These are phyloP conservation scores for Chamaenerion angustifolium DNA, from an alignment of 345 rosid species.

Conservation along the genomic window DNA sequence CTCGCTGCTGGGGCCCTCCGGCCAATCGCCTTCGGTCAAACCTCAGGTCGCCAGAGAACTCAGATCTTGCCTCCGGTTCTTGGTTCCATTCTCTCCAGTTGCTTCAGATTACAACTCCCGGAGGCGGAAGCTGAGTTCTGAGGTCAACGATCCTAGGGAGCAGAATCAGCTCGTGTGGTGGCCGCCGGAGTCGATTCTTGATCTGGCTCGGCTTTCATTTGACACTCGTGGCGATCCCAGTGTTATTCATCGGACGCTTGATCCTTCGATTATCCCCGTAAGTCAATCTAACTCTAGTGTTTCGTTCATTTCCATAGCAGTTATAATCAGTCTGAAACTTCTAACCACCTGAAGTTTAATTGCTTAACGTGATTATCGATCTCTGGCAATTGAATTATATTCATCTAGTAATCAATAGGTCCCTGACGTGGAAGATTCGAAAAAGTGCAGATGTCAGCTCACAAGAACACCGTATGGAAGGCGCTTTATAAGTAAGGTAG, in stretches of 20 bases:
- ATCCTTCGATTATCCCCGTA: constrained; percentile 57
- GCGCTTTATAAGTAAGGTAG: constrained; percentile 69
- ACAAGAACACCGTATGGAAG: constrained; percentile 76
- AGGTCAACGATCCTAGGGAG: constrained; percentile 7
- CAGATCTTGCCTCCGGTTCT: constrained; percentile 58
- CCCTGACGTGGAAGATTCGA: constrained; percentile 47
- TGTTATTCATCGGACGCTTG: constrained; percentile 48
- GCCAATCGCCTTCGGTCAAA: constrained; percentile 29
- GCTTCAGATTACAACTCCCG: background rate
- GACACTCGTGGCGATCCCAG: constrained; percentile 79
- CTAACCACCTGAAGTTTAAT: background rate
- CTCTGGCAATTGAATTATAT: background rate
- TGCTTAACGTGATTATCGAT: background rate
- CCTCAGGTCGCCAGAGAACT: constrained; percentile 45
- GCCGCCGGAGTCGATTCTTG: constrained; percentile 78
- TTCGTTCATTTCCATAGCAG: background rate
- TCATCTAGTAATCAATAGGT: constrained; percentile 24
- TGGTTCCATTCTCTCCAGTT: constrained; percentile 36
- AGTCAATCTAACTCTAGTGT: constrained; percentile 3
- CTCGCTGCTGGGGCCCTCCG: constrained; percentile 43
- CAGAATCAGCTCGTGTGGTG: constrained; percentile 68
- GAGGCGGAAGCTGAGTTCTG: constrained; percentile 4
- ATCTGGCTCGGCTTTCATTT: constrained; percentile 78
- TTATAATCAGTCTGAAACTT: no score
- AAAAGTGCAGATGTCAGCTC: constrained; percentile 35